Evolutionary conservation across 306 rosid species (phyloP).

Genomic region (Cicer pinnatifidum): DNA sequence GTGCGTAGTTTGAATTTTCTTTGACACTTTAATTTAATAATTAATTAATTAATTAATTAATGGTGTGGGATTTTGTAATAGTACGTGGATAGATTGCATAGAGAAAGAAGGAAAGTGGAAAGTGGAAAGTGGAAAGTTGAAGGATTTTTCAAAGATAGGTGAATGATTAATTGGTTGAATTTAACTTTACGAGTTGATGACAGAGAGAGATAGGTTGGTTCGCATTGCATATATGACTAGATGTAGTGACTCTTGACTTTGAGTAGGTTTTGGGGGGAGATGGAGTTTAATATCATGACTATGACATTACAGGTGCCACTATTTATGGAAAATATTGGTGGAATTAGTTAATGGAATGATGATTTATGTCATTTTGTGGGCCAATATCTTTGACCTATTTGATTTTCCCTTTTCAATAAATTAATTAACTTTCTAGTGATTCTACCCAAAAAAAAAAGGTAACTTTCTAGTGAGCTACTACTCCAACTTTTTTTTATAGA

Average conservation of each 20-base stretch:
- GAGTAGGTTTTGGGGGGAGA: constrained; percentile 43
- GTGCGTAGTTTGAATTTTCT: constrained; percentile 24
- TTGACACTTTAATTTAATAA: background rate
- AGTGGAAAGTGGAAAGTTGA: background rate
- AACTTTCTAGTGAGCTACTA: too few species aligned
- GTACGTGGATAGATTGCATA: background rate
- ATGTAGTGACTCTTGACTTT: background rate
- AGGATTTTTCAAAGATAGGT: constrained; percentile 33
- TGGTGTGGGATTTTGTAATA: constrained; percentile 37
- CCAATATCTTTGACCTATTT: constrained; percentile 51
- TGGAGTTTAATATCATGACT: constrained; percentile 14
- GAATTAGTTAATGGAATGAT: constrained; percentile 43
- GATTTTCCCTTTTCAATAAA: constrained; percentile 1
- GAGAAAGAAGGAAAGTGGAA: constrained; percentile 14
- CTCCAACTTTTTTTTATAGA: too few species aligned
- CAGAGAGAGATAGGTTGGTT: constrained; percentile 49
- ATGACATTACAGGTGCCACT: constrained; percentile 22
- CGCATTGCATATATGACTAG: constrained; percentile 35
- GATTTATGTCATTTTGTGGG: constrained; percentile 25
- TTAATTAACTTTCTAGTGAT: background rate
- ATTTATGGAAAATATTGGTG: constrained; percentile 28
- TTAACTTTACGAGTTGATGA: constrained; percentile 51
- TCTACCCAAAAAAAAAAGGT: too few species aligned
- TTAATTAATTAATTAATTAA: background rate
- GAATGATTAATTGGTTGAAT: constrained; percentile 25